These are phyloP conservation scores for Boletus pseudopeckii DNA, from an alignment of 768 basidiomycete species.

Conservation along the genomic window DNA sequence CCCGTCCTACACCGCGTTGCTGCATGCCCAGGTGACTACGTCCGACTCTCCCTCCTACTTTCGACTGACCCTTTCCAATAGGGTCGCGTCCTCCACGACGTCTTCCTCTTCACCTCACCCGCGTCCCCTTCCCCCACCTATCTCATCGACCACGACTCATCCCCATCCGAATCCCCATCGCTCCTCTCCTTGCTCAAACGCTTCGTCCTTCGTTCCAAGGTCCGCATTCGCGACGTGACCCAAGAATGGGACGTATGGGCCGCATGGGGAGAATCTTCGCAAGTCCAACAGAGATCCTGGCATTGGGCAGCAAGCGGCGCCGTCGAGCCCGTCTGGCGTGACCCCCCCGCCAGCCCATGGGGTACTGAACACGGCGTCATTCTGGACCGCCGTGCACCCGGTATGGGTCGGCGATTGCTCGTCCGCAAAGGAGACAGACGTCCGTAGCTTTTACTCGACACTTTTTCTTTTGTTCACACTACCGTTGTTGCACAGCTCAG, in stretches of 20 bases:
- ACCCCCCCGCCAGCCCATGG: constrained; percentile 53
- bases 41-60: not conserved
- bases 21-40: constrained; percentile 70
- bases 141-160: constrained; percentile 68
- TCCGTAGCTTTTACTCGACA: constrained; percentile 41
- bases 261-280: constrained; percentile 59
- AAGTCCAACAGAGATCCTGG: constrained; percentile 46
- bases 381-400: constrained; percentile 63
- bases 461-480: not conserved
- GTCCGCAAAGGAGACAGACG: constrained; percentile 68
- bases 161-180: constrained; percentile 54
- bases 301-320: constrained; percentile 65
- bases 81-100: constrained; percentile 89
- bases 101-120: constrained; percentile 72
- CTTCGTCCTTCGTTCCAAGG: constrained; percentile 85
- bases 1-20: constrained; percentile 67
- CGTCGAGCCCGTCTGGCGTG: constrained; percentile 72
- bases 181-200: constrained; percentile 74
- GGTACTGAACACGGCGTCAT: constrained; percentile 50
- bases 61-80: constrained; percentile 27
- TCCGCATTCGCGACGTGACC: constrained; percentile 75
- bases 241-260: constrained; percentile 80
- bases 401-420: constrained; percentile 76
- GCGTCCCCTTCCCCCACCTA: constrained; percentile 50
- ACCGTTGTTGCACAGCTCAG: constrained; percentile 38